These are phyloP conservation scores for Komagataella mondaviorum DNA, from an alignment of 805 yeast species.

Conservation along the genomic window DNA sequence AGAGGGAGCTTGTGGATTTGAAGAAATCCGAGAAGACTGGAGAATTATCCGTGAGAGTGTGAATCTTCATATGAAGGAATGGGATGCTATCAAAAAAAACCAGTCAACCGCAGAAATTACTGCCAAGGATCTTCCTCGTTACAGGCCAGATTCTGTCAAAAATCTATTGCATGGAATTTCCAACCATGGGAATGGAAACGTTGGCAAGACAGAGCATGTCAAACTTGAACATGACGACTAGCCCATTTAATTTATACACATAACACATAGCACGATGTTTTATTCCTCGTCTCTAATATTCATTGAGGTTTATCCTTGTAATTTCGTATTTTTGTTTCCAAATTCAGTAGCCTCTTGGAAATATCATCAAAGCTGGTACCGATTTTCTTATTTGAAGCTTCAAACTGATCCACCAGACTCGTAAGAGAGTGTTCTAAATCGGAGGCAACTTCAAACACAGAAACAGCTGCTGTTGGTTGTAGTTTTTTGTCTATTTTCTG, in stretches of 20 bases:
- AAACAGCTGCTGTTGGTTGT: not conserved
- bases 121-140: not conserved
- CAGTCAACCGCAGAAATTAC: constrained; percentile 61
- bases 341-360: not conserved
- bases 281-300: not conserved
- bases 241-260: not conserved
- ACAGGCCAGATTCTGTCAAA: not conserved
- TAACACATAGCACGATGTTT: not conserved
- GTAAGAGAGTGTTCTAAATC: constrained; percentile 1
- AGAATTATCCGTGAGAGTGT: constrained; percentile 12
- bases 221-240: not conserved
- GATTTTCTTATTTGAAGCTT: constrained; percentile 1
- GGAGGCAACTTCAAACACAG: constrained; percentile 1
- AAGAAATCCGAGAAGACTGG: not conserved
- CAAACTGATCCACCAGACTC: constrained; percentile 1
- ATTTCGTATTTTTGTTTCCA: not conserved
- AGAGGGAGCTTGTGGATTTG: constrained; percentile 23
- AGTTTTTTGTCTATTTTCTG: not conserved
- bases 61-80: constrained; percentile 96
- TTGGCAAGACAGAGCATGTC: not conserved
- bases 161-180: not conserved
- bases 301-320: not conserved
- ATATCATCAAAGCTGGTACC: not conserved
- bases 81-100: constrained; percentile 90
- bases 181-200: not conserved